Base-by-base conservation (phyloP, 306 rosid genomes). In the Sesbania bispinosa region DNA sequence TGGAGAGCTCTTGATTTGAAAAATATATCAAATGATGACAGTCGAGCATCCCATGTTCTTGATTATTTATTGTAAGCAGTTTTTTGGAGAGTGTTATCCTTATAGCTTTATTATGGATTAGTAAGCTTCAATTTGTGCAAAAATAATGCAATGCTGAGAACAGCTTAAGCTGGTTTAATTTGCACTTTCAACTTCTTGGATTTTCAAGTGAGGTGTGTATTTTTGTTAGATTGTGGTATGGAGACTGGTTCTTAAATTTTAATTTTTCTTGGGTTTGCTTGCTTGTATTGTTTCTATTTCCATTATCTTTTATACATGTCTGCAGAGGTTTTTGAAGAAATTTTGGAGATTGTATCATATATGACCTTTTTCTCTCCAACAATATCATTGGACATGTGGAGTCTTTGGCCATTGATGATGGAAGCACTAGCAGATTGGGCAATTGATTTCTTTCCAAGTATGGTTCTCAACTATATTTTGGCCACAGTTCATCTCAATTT, bases 251-350 rank as follows among this genome's bases (percentile, higher is more conserved):
- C 41, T 72, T 10, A 71, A 43, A 41, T 64, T 71, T 70, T 30
- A 63, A 33, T 63, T 76, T 62, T 29, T 24, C 48, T 61, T 18
- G 19, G 20, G 15, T 29, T 59, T 8, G 1, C 33, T 45, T 24
- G 32, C 55, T 33, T 27, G n/a, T 26, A 29, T 38, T 73, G n/a
- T n/a, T n/a, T n/a, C n/a, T n/a, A 26, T 54, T 55, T 57, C 20
- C 43, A 39, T 55, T 36, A 3, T 67, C 20, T 61, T 33, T 5
- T 51, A 60, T 36, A 50, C 59, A 41, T 82, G 63, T 9, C n/a
- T 71, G 80, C 98, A 93, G 98, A 93, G 97, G 97, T 93, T 67
- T 93, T 88, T 84, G 98, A 93, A 83, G 98, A 93, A 83, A 87
- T 93, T 77, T 75, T 93, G 90, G 98, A 93, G 79, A 90, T 93